A percentile compares a stretch with the other conserved stretches of the same genome.
Evolutionary conservation across 768 basidiomycete species (phyloP).

Genomic region (Russula abietina): DNA sequence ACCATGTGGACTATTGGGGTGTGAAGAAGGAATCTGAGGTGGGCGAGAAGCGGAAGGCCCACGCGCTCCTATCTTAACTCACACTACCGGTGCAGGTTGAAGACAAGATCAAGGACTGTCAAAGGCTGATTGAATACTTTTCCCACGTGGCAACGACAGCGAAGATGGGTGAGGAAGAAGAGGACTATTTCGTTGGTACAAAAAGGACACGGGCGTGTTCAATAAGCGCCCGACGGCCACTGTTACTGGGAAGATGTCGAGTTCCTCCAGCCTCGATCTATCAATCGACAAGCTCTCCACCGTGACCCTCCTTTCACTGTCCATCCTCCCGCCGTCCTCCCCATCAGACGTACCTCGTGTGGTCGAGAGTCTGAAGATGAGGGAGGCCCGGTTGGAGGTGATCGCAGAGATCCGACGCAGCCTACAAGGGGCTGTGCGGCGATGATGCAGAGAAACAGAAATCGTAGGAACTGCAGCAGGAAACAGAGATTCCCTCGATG

Average conservation of each 20-base stretch:
- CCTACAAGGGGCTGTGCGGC: too few relatives aligned
- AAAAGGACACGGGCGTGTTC: slow-evolving; percentile 43
- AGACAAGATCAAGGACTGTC: slow-evolving; percentile 94
- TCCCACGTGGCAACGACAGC: slow-evolving; percentile 47
- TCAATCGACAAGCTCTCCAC: slow-evolving; percentile 78
- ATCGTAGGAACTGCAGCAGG: too few relatives aligned
- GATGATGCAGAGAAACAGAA: too few relatives aligned
- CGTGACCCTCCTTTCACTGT: slow-evolving; percentile 80
- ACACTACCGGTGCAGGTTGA: slow-evolving; percentile 27
- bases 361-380: slow-evolving; percentile 84
- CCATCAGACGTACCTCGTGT: slow-evolving; percentile 72
- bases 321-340: slow-evolving; percentile 86
- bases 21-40: slow-evolving; percentile 76
- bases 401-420: too few relatives aligned
- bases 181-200: slow-evolving; percentile 67
- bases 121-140: slow-evolving; percentile 83
- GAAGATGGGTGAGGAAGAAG: slow-evolving; percentile 87
- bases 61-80: too few relatives aligned
- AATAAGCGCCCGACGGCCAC: slow-evolving; percentile 24
- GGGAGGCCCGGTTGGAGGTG: slow-evolving; percentile 88
- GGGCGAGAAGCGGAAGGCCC: slow-evolving; percentile 34
- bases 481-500: slow-evolving; percentile 2
- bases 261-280: slow-evolving; percentile 54
- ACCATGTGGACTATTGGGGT: slow-evolving; percentile 68
- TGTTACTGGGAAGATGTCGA: slow-evolving; percentile 36